A percentile compares a stretch with the other conserved stretches of the same genome.
These are phyloP conservation scores for Lomentospora prolificans DNA, from an alignment of 2,329 filamentous ascomycete genomes.

Conservation along the genomic window DNA sequence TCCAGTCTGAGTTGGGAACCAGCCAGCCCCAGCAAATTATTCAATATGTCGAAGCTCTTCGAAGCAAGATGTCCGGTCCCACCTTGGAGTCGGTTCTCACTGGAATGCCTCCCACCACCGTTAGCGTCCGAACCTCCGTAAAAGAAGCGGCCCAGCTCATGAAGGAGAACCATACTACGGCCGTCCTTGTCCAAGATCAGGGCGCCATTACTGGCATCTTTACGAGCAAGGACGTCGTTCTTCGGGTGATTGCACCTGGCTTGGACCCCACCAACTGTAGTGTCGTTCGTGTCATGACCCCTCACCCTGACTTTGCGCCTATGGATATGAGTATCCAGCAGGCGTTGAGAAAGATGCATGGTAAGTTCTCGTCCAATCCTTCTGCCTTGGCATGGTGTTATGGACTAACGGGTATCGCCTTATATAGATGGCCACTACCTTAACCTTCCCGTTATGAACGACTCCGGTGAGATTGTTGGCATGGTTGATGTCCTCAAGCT, in stretches of 20 bases:
- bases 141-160: slow-evolving; percentile 91
- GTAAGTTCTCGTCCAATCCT: slow-evolving; percentile 38
- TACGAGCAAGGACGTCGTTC: slow-evolving; percentile 96
- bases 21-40: slow-evolving; percentile 98
- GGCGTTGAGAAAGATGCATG: slow-evolving; percentile 97
- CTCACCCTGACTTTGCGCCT: slow-evolving; percentile 95
- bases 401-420: background rate
- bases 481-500: slow-evolving; percentile 99
- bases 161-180: slow-evolving; percentile 98
- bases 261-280: slow-evolving; percentile 92
- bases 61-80: slow-evolving; percentile 94
- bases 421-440: slow-evolving; percentile 85
- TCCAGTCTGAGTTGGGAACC: slow-evolving; percentile 90
- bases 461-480: slow-evolving; percentile 90
- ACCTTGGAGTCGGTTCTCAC: slow-evolving; percentile 91
- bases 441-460: slow-evolving; percentile 97
- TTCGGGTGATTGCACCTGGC: slow-evolving; percentile 94
- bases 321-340: slow-evolving; percentile 99
- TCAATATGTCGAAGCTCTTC: slow-evolving; percentile 92
- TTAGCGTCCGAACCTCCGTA: slow-evolving; percentile 91
- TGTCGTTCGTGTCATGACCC: slow-evolving; percentile 97
- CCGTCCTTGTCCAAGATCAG: slow-evolving; percentile 90
- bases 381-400: background rate
- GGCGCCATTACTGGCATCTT: slow-evolving; percentile 98
- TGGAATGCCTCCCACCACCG: slow-evolving; percentile 83